Conservation (phyloP, 805 yeast species). For the Candida taoyuanica region DNA sequence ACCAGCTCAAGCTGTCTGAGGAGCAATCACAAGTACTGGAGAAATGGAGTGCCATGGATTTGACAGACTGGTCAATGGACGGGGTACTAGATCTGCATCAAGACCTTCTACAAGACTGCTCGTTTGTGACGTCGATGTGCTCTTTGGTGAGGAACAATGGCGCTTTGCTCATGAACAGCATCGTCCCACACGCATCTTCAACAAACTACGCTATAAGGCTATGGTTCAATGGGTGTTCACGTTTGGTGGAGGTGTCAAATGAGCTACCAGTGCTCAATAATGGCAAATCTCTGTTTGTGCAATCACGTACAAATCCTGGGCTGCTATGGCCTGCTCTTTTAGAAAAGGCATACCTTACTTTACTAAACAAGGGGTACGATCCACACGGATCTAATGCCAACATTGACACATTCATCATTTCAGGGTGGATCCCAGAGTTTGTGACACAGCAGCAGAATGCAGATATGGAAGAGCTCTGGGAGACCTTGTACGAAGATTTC, state of each 20-base stretch:
- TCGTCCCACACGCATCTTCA: constrained; percentile 17
- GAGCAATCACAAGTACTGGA: constrained; percentile 9
- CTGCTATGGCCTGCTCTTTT: constrained; percentile 63
- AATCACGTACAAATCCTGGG: constrained; percentile 13
- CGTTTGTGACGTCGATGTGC: constrained; percentile 66
- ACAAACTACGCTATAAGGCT: constrained; percentile 39
- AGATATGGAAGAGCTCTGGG: constrained; percentile 32
- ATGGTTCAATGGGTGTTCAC: constrained; percentile 46
- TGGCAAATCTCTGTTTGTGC: constrained; percentile 14
- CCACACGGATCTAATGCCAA: constrained; percentile 75
- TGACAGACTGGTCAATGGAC: constrained; percentile 17
- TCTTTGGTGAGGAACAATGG: constrained; percentile 36
- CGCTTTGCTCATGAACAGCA: constrained; percentile 1
- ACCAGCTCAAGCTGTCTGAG: constrained; percentile 10
- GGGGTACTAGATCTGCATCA: constrained; percentile 37
- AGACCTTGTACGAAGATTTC: constrained; percentile 29
- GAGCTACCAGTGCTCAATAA: constrained; percentile 35
- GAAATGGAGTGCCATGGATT: constrained; percentile 6
- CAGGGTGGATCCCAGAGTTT: constrained; percentile 74
- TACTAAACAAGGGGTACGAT: constrained; percentile 49
- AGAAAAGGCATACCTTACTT: constrained; percentile 69
- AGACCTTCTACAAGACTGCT: constrained; percentile 60
- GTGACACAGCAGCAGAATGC: constrained; percentile 31
- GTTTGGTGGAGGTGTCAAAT: constrained; percentile 46
- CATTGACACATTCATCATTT: constrained; percentile 56